Conservation (phyloP, 257 asterid genomes). For the Solanum bukasovii region DNA sequence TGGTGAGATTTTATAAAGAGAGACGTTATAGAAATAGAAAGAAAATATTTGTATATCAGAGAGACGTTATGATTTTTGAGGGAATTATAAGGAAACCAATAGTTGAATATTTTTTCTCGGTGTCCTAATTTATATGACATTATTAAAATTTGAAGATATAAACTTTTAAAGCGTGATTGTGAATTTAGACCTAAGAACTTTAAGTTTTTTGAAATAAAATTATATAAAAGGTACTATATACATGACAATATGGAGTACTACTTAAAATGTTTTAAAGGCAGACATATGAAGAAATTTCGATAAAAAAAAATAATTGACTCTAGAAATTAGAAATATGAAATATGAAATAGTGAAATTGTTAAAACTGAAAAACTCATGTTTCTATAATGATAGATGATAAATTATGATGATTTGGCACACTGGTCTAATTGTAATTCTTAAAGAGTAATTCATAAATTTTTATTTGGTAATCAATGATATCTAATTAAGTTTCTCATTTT, state of each 20-base stretch:
- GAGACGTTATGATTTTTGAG: background rate
- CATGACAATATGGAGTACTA: no score
- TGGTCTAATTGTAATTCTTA: background rate
- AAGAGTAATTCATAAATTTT: background rate
- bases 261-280: no score
- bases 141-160: no score
- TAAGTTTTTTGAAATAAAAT: no score
- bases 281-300: no score
- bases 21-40: slow-evolving; percentile 8
- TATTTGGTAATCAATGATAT: background rate
- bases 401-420: background rate
- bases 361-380: background rate
- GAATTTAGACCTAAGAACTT: no score
- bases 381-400: background rate
- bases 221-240: no score
- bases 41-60: background rate
- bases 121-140: no score
- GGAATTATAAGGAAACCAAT: background rate
- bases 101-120: fast-evolving
- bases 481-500: background rate
- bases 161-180: no score
- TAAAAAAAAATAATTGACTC: no score
- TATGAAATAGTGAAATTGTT: no score
- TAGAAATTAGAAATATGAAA: background rate
- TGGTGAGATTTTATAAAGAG: slow-evolving; percentile 2